Evolutionary conservation across 108 stramenopile genomes (phyloP).

Genomic region (Pseudonitzschia multistriata): DNA sequence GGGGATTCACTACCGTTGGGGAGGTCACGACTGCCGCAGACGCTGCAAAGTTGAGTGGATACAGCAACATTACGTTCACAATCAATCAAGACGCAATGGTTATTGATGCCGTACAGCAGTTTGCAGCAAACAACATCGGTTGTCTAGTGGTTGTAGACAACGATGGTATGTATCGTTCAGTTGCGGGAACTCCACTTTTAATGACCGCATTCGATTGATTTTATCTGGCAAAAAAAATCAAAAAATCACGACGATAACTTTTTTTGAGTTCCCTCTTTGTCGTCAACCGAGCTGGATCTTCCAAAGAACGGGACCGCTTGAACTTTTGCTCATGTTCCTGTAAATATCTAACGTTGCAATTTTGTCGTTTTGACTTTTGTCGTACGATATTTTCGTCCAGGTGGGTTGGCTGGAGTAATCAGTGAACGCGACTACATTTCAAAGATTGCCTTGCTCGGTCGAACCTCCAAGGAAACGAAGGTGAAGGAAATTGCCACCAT

Average conservation of each 20-base stretch:
- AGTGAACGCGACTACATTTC: conserved; percentile 89
- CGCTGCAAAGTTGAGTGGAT: conserved; percentile 80
- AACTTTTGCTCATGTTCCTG: background rate
- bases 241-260: too few species aligned
- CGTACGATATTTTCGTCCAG: conserved; percentile 2
- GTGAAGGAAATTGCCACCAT: conserved; percentile 89
- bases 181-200: too few species aligned
- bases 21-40: conserved; percentile 71
- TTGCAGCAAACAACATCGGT: conserved; percentile 91
- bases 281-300: too few species aligned
- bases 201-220: too few species aligned
- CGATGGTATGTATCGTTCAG: conserved; percentile 53
- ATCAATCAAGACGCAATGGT: conserved; percentile 80
- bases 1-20: conserved; percentile 46
- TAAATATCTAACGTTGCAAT: conserved; percentile 13
- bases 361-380: background rate
- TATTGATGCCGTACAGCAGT: conserved; percentile 90
- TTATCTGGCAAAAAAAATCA: too few species aligned
- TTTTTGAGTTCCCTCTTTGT: too few species aligned
- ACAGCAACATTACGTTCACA: conserved; percentile 84
- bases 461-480: conserved; percentile 61
- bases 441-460: conserved; percentile 86
- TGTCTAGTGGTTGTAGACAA: conserved; percentile 79
- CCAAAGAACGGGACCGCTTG: too few species aligned
- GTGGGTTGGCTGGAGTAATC: conserved; percentile 77